A percentile compares a stretch with the other conserved stretches of the same genome.
Evolutionary conservation across 2,329 filamentous ascomycete genomes (phyloP).

Genomic region (Colletotrichum neosansevieriae): DNA sequence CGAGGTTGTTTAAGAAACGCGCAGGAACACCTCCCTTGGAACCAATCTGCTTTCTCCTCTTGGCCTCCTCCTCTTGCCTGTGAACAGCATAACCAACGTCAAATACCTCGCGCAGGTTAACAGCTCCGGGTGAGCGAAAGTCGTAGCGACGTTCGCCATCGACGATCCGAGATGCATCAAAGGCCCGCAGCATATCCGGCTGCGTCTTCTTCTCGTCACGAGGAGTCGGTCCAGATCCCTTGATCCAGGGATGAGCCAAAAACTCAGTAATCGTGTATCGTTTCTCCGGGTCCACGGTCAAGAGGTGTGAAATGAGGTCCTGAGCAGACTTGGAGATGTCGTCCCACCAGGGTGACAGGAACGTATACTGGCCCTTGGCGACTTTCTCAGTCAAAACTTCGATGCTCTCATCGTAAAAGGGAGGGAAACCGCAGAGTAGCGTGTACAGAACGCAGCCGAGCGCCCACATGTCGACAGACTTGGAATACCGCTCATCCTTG

Average conservation of each 20-base stretch:
- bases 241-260: constrained; percentile 94
- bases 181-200: constrained; percentile 63
- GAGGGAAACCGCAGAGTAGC: constrained; percentile 94
- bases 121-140: constrained; percentile 93
- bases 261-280: constrained; percentile 95
- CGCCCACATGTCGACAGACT: constrained; percentile 99
- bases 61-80: constrained; percentile 94
- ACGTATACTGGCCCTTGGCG: constrained; percentile 95
- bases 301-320: constrained; percentile 90
- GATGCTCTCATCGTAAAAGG: constrained; percentile 98
- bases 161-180: constrained; percentile 66
- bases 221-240: constrained; percentile 69
- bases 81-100: constrained; percentile 99
- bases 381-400: constrained; percentile 98
- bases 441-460: constrained; percentile 97
- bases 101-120: constrained; percentile 97
- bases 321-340: constrained; percentile 96
- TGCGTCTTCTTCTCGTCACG: constrained; percentile 69
- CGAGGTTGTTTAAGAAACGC: constrained; percentile 70
- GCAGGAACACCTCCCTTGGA: constrained; percentile 73
- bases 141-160: constrained; percentile 80
- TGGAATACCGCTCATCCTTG: constrained; percentile 98
- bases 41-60: constrained; percentile 86
- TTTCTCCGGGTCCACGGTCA: constrained; percentile 95
- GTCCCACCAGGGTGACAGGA: constrained; percentile 99